phyloP scores from a whole-genome alignment of 2,329 filamentous ascomycete species.

The Escovopsis sp. region DNA sequence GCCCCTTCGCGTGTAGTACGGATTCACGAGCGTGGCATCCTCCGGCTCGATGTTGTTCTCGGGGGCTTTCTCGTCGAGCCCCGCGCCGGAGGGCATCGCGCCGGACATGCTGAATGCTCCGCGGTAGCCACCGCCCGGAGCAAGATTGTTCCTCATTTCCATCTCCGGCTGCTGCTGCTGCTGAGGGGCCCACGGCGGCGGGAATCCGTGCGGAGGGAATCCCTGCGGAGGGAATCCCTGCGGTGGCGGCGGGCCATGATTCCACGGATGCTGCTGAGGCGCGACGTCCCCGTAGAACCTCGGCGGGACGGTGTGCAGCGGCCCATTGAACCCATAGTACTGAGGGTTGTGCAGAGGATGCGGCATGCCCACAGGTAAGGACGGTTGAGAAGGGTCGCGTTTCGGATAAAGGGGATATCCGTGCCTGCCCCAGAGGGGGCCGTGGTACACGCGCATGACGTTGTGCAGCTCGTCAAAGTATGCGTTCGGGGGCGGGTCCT shows the following conservation, averaged over 20 bases:
- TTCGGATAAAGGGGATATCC: slow-evolving; percentile 32
- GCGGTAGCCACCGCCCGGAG: too few species aligned
- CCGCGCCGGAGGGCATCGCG: not conserved
- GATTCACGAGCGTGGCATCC: slow-evolving; percentile 3
- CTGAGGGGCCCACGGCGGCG: slow-evolving; percentile 1
- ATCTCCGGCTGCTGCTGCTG: slow-evolving; percentile 2
- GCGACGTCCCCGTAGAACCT: slow-evolving; percentile 4
- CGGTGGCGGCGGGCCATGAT: slow-evolving; percentile 9
- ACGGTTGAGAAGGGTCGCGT: slow-evolving; percentile 14
- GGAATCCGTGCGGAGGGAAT: not conserved
- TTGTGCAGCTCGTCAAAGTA: slow-evolving; percentile 39
- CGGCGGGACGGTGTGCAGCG: slow-evolving; percentile 5
- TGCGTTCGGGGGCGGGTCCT: slow-evolving; percentile 43
- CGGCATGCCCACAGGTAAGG: slow-evolving; percentile 26
- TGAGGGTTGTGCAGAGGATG: slow-evolving; percentile 29
- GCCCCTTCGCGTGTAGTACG: slow-evolving; percentile 3
- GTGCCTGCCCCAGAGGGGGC: slow-evolving; percentile 34
- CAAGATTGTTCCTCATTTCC: too few species aligned
- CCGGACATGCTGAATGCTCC: slow-evolving; percentile 1
- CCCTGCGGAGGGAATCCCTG: slow-evolving; percentile 7
- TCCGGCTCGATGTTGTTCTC: slow-evolving; percentile 6
- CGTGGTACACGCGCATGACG: slow-evolving; percentile 41
- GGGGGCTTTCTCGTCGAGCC: slow-evolving; percentile 1
- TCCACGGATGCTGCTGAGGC: slow-evolving; percentile 17
- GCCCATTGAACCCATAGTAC: slow-evolving; percentile 22